These are phyloP conservation scores for Ochromonadaceae sp. DNA, from an alignment of 352 stramenopile genomes.

Conservation along the genomic window DNA sequence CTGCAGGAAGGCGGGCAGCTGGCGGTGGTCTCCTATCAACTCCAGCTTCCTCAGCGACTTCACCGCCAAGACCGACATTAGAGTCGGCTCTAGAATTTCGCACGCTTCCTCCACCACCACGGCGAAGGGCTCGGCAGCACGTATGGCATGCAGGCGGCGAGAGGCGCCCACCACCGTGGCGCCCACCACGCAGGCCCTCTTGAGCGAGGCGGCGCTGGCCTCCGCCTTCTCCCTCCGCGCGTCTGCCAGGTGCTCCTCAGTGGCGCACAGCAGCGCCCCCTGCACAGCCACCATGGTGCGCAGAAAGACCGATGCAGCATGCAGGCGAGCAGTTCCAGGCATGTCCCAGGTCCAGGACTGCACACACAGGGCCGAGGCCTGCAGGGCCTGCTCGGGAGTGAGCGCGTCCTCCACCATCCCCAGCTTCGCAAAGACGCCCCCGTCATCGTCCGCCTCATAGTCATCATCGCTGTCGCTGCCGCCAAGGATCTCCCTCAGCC, in stretches of 20 bases:
- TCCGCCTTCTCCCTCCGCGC: neutral
- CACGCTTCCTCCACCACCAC: slow-evolving; percentile 16
- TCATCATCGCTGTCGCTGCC: too few relatives aligned
- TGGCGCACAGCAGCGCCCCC: too few relatives aligned
- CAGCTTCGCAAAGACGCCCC: too few relatives aligned
- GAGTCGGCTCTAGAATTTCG: slow-evolving; percentile 15
- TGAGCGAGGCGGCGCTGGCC: neutral
- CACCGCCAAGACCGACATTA: slow-evolving; percentile 3
- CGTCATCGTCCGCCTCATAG: too few relatives aligned
- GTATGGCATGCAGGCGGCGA: neutral
- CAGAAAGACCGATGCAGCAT: too few relatives aligned
- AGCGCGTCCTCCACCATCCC: too few relatives aligned
- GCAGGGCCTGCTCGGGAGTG: too few relatives aligned
- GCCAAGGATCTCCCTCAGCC: too few relatives aligned
- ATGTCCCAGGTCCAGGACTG: too few relatives aligned
- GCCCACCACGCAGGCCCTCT: neutral
- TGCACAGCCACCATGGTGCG: too few relatives aligned
- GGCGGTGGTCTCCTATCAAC: slow-evolving; percentile 10
- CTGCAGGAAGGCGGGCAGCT: neutral
- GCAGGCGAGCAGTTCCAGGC: too few relatives aligned
- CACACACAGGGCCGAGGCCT: too few relatives aligned
- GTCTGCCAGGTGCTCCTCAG: neutral
- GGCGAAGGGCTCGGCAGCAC: slow-evolving; percentile 10
- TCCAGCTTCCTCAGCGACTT: slow-evolving; percentile 2
- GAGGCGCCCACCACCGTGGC: slow-evolving; percentile 3